Percentiles rank a stretch among this genome's conserved stretches.
These are phyloP conservation scores for Gillenia trifoliata DNA, from an alignment of 306 rosid genomes.

Conservation along the genomic window DNA sequence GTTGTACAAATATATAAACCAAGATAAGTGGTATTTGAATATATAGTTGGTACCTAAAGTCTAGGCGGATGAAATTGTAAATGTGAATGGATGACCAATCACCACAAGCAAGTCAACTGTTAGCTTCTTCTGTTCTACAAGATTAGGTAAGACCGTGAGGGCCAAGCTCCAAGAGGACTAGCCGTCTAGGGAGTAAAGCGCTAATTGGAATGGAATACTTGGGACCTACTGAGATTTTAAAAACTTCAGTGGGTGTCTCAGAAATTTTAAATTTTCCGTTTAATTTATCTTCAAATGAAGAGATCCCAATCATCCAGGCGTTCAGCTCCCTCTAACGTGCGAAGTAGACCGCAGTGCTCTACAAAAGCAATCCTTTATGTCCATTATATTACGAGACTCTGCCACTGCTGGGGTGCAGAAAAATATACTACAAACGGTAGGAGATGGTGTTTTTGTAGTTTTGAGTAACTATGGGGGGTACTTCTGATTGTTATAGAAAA, in stretches of 20 bases:
- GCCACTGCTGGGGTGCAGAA: not conserved
- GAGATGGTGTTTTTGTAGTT: not conserved
- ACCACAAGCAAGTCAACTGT: not conserved
- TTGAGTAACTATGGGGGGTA: not conserved
- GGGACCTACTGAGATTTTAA: not conserved
- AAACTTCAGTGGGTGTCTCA: not conserved
- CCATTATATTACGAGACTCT: not conserved
- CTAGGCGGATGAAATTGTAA: not conserved
- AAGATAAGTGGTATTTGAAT: not conserved
- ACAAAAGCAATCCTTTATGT: not conserved
- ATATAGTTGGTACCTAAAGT: not conserved
- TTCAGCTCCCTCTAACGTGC: not conserved
- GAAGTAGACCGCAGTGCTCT: not conserved
- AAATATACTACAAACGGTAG: not conserved
- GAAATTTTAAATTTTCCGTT: not conserved
- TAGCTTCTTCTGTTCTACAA: not conserved
- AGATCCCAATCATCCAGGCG: not conserved
- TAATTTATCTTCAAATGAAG: not conserved
- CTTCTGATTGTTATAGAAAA: not conserved
- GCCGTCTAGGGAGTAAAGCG: not conserved
- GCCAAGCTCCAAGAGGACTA: not conserved
- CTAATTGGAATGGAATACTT: not conserved
- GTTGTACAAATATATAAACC: too few species aligned
- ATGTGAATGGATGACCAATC: not conserved
- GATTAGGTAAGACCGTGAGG: not conserved